Percentiles rank a stretch among this genome's conserved stretches.
Evolutionary conservation across 352 stramenopile genomes (phyloP).

Genomic region (Globisporangium okanoganense): DNA sequence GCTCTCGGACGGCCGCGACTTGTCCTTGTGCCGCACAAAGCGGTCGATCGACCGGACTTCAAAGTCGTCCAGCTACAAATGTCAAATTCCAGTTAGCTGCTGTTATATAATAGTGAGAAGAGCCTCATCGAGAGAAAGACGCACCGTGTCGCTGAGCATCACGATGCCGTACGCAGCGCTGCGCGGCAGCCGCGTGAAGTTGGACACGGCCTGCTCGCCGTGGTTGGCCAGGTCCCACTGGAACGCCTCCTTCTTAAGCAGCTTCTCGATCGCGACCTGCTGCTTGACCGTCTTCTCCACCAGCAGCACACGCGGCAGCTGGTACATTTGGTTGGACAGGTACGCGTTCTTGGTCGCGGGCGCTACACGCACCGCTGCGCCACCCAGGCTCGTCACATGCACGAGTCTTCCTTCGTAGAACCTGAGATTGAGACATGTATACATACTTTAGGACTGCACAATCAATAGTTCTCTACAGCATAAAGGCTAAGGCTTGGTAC

Average conservation of each 20-base stretch:
- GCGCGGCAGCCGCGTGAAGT: conserved; percentile 32
- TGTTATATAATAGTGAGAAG: too few species aligned
- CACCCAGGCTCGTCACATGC: conserved; percentile 58
- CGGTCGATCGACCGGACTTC: conserved; percentile 52
- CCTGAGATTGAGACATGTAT: conserved; percentile 26
- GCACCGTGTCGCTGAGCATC: conserved; percentile 53
- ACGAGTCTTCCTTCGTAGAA: conserved; percentile 66
- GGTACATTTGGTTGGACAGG: conserved; percentile 48
- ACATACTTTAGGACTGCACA: not conserved
- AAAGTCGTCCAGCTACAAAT: conserved; percentile 35
- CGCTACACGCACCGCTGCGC: conserved; percentile 38
- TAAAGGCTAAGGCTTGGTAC: conserved; percentile 20
- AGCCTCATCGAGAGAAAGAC: not conserved
- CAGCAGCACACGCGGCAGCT: conserved; percentile 58
- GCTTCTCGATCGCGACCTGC: conserved; percentile 54
- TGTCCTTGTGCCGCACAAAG: conserved; percentile 38
- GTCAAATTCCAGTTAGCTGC: not conserved
- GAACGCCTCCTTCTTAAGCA: conserved; percentile 58
- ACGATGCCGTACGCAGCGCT: conserved; percentile 42
- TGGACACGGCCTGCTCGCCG: conserved; percentile 49
- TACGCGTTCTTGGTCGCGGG: conserved; percentile 58
- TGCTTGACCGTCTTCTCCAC: conserved; percentile 52
- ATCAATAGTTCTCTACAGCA: too few species aligned
- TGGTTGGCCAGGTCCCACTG: conserved; percentile 64
- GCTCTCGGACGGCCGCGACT: conserved; percentile 15